Percentiles rank a stretch among this genome's conserved stretches.
These are phyloP conservation scores for Penicillium bialowiezense DNA, from an alignment of 495 filamentous ascomycete species.

Conservation along the genomic window DNA sequence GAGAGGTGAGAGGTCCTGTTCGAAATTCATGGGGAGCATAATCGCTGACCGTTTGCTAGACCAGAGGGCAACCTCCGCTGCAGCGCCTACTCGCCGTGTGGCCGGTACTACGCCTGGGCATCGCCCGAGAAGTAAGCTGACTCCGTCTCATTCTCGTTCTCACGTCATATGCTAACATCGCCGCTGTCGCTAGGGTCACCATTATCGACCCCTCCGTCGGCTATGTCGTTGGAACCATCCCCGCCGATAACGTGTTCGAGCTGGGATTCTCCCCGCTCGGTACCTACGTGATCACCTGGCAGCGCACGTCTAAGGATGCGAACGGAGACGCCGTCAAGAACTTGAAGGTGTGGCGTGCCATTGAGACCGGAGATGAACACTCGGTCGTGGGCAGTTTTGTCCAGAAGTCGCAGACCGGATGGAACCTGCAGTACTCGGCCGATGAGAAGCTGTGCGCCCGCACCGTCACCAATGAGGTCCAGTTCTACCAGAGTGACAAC, in stretches of 20 bases:
- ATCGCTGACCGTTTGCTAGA: slow-evolving; percentile 41
- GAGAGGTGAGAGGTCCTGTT: slow-evolving; percentile 45
- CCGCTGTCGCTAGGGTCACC: slow-evolving; percentile 61
- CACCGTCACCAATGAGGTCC: slow-evolving; percentile 92
- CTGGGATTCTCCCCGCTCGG: slow-evolving; percentile 90
- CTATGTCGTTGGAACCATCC: slow-evolving; percentile 69
- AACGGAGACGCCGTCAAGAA: slow-evolving; percentile 92
- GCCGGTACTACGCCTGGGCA: slow-evolving; percentile 94
- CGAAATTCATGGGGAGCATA: background rate
- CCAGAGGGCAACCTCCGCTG: slow-evolving; percentile 94
- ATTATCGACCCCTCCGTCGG: slow-evolving; percentile 81
- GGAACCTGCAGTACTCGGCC: slow-evolving; percentile 94
- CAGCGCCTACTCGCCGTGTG: slow-evolving; percentile 89
- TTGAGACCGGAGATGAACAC: slow-evolving; percentile 58
- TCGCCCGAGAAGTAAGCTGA: slow-evolving; percentile 68
- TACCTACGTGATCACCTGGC: slow-evolving; percentile 94
- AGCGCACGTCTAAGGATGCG: slow-evolving; percentile 87
- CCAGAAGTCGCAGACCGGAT: slow-evolving; percentile 91
- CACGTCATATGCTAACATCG: background rate
- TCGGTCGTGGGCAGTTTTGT: slow-evolving; percentile 83
- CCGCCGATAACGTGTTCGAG: slow-evolving; percentile 82
- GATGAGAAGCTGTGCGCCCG: slow-evolving; percentile 93
- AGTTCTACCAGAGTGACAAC: slow-evolving; percentile 88
- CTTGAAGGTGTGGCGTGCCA: slow-evolving; percentile 88
- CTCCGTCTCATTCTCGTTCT: background rate